Evolutionary conservation across 805 yeast species (phyloP), one percentile per base, ranked within the genome.

Genomic region (Lipomyces yamadae): DNA sequence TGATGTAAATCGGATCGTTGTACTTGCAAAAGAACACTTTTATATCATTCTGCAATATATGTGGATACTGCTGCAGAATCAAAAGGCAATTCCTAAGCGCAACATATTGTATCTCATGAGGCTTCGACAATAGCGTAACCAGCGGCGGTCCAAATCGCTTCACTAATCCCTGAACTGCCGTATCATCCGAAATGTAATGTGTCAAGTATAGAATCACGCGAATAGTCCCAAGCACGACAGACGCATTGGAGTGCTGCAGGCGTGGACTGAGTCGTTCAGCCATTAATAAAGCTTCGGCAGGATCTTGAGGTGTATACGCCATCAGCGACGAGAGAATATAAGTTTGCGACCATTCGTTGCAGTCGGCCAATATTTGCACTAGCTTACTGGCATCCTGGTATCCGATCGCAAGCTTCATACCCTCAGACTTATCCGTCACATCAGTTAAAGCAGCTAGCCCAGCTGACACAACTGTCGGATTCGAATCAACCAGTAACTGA

Each of bases 1-100:
- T 91, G 74, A 94, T 87, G 76, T 91, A 94, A 30, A 90, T 86
- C 0, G 96, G 95, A 76, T 93, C 97, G 75, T 90, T 89, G 73
- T 85, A 90, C 66, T 86, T 87, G 78, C 95, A 88, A 77, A 91
- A 92, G 75, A 93, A 91, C 78, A 86, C 85, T 62, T 86, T 85
- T n/a, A 91, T 91, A 69, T 90, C 95, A 62, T 90, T 80, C 53
- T 62, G 69, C 53, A 87, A 77, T 64, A 92, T 78, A 30, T 84
- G 81, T 11, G 88, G 87, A 67, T 87, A 84, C 61, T 90, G 86
- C 64, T 92, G 81, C 34, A 93, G 81, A 48, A 93, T 78, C 39
- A 92, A 77, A 33, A 92, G 90, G 58, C 91, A 88, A 75, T 93
- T 94, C 74, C 97, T 81, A 70, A 93, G 80, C 0, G 89, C 89